These are phyloP conservation scores for Kalmusia sp. DNA, from an alignment of 2,329 filamentous ascomycete genomes.

Conservation along the genomic window DNA sequence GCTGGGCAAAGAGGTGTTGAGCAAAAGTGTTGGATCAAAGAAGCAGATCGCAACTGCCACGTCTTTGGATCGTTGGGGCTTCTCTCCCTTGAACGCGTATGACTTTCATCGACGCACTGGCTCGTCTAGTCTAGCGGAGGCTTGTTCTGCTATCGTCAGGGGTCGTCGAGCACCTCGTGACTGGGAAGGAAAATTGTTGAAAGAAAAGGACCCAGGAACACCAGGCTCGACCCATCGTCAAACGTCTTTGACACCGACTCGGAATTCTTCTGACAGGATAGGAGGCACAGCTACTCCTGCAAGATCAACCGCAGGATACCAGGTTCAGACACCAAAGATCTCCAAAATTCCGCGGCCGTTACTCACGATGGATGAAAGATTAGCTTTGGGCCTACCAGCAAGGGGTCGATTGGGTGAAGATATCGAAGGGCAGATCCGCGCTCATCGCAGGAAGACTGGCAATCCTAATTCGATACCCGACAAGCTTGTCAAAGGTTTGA, in stretches of 20 bases:
- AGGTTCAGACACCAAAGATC: neutral
- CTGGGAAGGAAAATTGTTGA: slow-evolving; percentile 34
- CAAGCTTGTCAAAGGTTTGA: slow-evolving; percentile 16
- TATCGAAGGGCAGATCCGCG: slow-evolving; percentile 34
- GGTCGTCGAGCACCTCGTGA: slow-evolving; percentile 23
- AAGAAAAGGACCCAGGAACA: slow-evolving; percentile 33
- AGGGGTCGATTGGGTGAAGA: slow-evolving; percentile 32
- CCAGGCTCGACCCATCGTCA: neutral
- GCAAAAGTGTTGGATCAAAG: slow-evolving; percentile 33
- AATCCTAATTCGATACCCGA: slow-evolving; percentile 30
- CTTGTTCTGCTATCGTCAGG: slow-evolving; percentile 26
- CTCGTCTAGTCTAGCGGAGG: slow-evolving; percentile 34
- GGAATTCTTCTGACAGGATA: no score
- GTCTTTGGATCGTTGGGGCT: slow-evolving; percentile 40
- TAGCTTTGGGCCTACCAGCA: slow-evolving; percentile 29
- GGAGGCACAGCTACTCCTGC: neutral
- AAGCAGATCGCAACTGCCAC: slow-evolving; percentile 7
- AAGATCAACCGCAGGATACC: neutral
- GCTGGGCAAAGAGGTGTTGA: slow-evolving; percentile 47
- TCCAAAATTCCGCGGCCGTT: slow-evolving; percentile 14
- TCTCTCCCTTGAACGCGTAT: slow-evolving; percentile 22
- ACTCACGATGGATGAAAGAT: slow-evolving; percentile 33
- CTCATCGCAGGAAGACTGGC: slow-evolving; percentile 29
- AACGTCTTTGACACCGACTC: neutral
- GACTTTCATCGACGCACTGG: slow-evolving; percentile 31